phyloP scores from a whole-genome alignment of 2,329 filamentous ascomycete species.

The Pseudogymnoascus sp. region DNA sequence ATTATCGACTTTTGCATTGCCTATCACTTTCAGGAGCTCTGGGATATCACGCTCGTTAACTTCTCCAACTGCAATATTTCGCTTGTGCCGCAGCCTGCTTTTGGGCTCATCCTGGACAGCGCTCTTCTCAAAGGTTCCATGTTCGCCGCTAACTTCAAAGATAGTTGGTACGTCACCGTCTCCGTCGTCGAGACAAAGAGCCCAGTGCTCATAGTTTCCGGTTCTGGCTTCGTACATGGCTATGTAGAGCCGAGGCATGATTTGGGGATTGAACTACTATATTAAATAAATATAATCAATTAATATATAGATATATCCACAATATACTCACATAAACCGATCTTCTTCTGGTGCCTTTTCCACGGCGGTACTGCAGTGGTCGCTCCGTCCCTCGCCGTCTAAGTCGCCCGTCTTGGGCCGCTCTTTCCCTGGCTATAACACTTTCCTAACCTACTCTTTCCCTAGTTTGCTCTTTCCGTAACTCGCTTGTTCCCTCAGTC shows the following conservation, averaged over 20 bases:
- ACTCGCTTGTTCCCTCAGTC: background rate
- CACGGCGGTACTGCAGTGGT: background rate
- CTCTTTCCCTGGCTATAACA: background rate
- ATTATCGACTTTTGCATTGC: conserved; percentile 11
- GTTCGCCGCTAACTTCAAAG: conserved; percentile 12
- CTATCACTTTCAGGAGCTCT: conserved; percentile 12
- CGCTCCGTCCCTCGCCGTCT: background rate
- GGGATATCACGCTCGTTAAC: conserved; percentile 12
- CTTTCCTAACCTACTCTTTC: background rate
- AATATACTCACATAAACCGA: background rate
- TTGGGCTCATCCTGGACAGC: background rate
- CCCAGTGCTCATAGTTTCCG: conserved; percentile 13
- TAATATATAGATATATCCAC: background rate
- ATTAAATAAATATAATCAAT: background rate
- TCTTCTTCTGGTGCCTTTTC: too few species aligned
- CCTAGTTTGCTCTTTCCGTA: background rate
- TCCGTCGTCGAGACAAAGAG: conserved; percentile 11
- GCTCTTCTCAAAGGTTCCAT: conserved; percentile 11
- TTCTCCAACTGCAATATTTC: conserved; percentile 12
- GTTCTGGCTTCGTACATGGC: conserved; percentile 11
- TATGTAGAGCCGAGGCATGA: conserved; percentile 12
- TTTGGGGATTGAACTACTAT: background rate
- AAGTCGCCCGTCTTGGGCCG: background rate
- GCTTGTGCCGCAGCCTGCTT: background rate
- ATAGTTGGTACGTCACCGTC: background rate